These are phyloP conservation scores for Sporisorium iseilematis-ciliati DNA, from an alignment of 1,284 basidiomycete genomes.

Conservation along the genomic window DNA sequence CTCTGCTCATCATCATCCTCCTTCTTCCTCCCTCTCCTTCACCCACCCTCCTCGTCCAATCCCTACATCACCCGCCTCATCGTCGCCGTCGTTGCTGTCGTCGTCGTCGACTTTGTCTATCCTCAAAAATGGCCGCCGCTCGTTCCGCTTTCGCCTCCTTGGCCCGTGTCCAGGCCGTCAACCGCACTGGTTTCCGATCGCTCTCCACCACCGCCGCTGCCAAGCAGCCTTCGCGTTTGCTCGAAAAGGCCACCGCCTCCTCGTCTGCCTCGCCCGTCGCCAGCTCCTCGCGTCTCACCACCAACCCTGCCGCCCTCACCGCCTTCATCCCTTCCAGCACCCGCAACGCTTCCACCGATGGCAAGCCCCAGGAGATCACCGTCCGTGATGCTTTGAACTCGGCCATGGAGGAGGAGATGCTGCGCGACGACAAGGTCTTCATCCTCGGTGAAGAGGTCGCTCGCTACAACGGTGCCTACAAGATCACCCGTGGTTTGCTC, in stretches of 20 bases:
- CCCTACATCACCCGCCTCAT: background rate
- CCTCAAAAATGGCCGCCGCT: constrained; percentile 38
- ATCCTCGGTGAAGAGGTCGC: constrained; percentile 98
- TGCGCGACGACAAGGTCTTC: constrained; percentile 93
- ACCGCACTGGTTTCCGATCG: constrained; percentile 37
- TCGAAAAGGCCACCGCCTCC: constrained; percentile 28
- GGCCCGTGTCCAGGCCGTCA: constrained; percentile 39
- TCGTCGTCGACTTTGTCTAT: constrained; percentile 7
- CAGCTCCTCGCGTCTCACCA: constrained; percentile 50
- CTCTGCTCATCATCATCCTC: constrained; percentile 1
- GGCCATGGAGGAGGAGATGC: constrained; percentile 99
- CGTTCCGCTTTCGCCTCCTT: constrained; percentile 51
- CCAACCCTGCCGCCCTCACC: constrained; percentile 47
- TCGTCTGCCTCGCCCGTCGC: constrained; percentile 26
- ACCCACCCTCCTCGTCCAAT: constrained; percentile 5
- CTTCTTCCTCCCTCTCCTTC: constrained; percentile 9
- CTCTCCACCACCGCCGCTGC: constrained; percentile 38
- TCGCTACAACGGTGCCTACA: constrained; percentile 99
- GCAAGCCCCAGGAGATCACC: constrained; percentile 80
- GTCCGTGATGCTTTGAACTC: constrained; percentile 97
- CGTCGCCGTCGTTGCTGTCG: constrained; percentile 4
- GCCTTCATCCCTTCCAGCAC: constrained; percentile 49
- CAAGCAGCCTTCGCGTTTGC: constrained; percentile 50
- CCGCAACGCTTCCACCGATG: constrained; percentile 56
- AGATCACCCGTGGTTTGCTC: constrained; percentile 84